phyloP scores from a whole-genome alignment of 768 basidiomycete genomes.

The Tylopilus vinaceipallidus region DNA sequence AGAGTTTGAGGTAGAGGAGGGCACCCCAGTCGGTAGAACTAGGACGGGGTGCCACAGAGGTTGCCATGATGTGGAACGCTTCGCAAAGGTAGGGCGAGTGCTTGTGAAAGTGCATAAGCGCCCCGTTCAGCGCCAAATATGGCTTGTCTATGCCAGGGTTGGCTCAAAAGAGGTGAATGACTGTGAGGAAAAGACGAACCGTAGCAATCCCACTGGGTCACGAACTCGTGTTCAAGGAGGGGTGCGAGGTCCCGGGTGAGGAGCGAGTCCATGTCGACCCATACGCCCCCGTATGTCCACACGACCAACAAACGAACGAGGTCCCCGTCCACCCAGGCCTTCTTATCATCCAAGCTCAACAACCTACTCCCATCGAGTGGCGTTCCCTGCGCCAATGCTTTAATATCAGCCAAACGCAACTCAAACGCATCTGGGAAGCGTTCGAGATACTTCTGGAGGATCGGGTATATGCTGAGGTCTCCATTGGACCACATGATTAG shows the following conservation, averaged over 20 bases:
- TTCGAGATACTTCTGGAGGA: constrained; percentile 57
- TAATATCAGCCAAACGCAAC: constrained; percentile 67
- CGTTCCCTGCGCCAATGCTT: constrained; percentile 68
- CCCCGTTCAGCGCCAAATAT: constrained; percentile 84
- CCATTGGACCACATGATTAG: constrained; percentile 94
- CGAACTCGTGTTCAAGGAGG: constrained; percentile 90
- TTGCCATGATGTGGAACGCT: constrained; percentile 88
- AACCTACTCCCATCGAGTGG: constrained; percentile 64
- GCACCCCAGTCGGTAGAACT: constrained; percentile 95
- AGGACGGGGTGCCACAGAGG: constrained; percentile 65
- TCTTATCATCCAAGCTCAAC: constrained; percentile 62
- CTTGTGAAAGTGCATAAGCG: constrained; percentile 87
- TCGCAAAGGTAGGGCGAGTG: constrained; percentile 97
- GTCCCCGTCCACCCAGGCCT: constrained; percentile 96
- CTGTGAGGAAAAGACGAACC: constrained; percentile 52
- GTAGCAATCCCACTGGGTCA: constrained; percentile 99
- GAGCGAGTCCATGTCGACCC: constrained; percentile 98
- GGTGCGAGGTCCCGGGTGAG: constrained; percentile 86
- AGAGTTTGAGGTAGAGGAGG: constrained; percentile 86
- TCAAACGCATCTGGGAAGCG: constrained; percentile 72
- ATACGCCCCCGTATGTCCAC: constrained; percentile 90
- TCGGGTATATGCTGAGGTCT: constrained; percentile 53
- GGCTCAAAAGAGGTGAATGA: too few species aligned
- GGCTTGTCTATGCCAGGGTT: constrained; percentile 71
- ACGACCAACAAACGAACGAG: constrained; percentile 83